Evolutionary conservation across 345 rosid genomes (phyloP).

Genomic region (Syzygium aromaticum): DNA sequence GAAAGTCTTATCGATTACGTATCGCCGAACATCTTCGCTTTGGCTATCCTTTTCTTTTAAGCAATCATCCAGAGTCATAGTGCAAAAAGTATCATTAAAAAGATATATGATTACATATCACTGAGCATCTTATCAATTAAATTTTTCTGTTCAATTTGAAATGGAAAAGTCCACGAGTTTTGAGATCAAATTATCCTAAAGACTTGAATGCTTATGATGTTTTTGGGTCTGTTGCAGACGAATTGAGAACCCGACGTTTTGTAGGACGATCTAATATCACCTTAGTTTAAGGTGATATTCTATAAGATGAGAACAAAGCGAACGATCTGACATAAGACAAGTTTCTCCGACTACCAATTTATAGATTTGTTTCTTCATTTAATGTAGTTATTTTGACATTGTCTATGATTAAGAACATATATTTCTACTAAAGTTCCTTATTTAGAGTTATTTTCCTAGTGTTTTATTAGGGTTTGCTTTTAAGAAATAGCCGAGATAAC

Average conservation of each 20-base stretch:
- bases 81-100: neutral
- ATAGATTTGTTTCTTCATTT: neutral
- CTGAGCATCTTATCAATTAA: neutral
- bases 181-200: neutral
- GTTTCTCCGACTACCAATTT: neutral
- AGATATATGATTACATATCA: neutral
- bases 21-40: neutral
- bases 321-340: accelerated
- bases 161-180: neutral
- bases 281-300: neutral
- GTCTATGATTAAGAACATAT: neutral
- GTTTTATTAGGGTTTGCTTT: neutral
- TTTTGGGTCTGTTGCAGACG: neutral
- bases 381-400: neutral
- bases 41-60: neutral
- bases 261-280: neutral
- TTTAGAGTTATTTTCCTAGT: neutral
- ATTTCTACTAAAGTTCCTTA: neutral
- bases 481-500: neutral
- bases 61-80: neutral
- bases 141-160: neutral
- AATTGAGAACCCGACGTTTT: neutral
- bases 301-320: neutral
- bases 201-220: neutral
- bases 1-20: neutral